phyloP scores from a whole-genome alignment of 192 early-diverging fungal genomes.

The Lunasporangiospora selenospora region DNA sequence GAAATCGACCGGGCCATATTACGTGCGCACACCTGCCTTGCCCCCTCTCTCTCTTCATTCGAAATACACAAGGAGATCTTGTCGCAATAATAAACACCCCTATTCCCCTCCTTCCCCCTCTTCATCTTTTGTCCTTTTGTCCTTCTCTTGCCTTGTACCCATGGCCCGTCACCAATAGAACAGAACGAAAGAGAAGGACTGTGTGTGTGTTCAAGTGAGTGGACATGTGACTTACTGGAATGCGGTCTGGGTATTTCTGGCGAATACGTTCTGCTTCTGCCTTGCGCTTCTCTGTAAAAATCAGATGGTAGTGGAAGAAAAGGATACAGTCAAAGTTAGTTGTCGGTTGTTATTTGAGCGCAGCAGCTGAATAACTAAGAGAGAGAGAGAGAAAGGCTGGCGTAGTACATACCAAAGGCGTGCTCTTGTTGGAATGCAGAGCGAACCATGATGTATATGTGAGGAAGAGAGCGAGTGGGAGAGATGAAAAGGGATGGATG shows the following conservation, averaged over 20 bases:
- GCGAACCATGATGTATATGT: slow-evolving; percentile 57
- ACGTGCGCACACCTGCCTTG: too few species aligned
- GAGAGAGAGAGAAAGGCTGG: not conserved
- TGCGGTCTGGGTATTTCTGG: slow-evolving; percentile 94
- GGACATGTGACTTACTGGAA: slow-evolving; percentile 60
- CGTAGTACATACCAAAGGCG: slow-evolving; percentile 76
- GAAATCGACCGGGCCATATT: too few species aligned
- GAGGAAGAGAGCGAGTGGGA: not conserved
- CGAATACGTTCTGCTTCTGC: slow-evolving; percentile 95
- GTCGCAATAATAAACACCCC: too few species aligned
- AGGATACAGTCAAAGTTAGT: not conserved
- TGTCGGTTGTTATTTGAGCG: not conserved
- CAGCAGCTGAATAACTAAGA: not conserved
- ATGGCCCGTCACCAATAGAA: too few species aligned
- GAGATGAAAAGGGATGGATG: not conserved
- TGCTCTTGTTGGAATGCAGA: slow-evolving; percentile 99
- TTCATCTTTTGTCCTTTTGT: too few species aligned
- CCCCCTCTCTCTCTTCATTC: too few species aligned
- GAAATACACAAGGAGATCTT: too few species aligned
- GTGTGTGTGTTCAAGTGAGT: not conserved
- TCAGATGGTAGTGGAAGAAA: not conserved
- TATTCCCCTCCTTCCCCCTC: too few species aligned
- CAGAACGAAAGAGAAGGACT: not conserved
- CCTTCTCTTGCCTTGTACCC: too few species aligned
- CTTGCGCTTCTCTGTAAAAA: slow-evolving; percentile 88